A percentile compares a stretch with the other conserved stretches of the same genome.
phyloP scores from a whole-genome alignment of 2,329 filamentous ascomycete species.

The Phialemoniopsis sp. region DNA sequence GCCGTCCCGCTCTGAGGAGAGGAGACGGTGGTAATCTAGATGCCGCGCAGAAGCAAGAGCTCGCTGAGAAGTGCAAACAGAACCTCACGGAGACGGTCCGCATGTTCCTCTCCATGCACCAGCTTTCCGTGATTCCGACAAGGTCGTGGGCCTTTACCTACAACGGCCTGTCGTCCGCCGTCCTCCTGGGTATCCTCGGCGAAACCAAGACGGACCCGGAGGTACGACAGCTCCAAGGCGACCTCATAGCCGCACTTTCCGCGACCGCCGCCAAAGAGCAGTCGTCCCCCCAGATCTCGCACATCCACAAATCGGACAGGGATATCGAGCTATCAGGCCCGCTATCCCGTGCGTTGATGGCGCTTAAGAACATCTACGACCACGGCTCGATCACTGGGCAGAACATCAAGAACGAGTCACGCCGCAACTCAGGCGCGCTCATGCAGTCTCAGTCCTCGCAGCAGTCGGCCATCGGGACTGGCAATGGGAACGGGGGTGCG shows the following conservation, averaged over 20 bases:
- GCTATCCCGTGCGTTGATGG: constrained; percentile 55
- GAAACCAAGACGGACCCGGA: constrained; percentile 62
- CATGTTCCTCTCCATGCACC: constrained; percentile 68
- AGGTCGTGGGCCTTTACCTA: constrained; percentile 67
- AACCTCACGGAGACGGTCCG: constrained; percentile 63
- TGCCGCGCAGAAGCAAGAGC: constrained; percentile 44
- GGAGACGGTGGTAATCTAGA: constrained; percentile 44
- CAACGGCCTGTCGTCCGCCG: constrained; percentile 61
- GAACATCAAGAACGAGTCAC: too few relatives aligned
- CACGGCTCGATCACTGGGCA: constrained; percentile 54
- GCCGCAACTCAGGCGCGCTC: too few relatives aligned
- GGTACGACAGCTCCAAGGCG: constrained; percentile 59
- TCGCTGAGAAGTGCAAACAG: constrained; percentile 56
- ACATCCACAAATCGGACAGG: constrained; percentile 51
- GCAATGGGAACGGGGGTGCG: too few relatives aligned
- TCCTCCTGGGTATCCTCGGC: constrained; percentile 58
- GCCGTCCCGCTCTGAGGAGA: constrained; percentile 56
- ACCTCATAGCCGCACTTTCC: constrained; percentile 59
- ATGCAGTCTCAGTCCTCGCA: too few relatives aligned
- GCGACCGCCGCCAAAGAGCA: constrained; percentile 61
- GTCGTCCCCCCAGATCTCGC: constrained; percentile 41
- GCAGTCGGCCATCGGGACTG: too few relatives aligned
- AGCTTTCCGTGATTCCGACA: constrained; percentile 62
- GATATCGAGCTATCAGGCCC: constrained; percentile 61
- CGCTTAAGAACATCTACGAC: constrained; percentile 63